Conservation (phyloP, 345 rosid genomes). For the Carallia pectinifolia region DNA sequence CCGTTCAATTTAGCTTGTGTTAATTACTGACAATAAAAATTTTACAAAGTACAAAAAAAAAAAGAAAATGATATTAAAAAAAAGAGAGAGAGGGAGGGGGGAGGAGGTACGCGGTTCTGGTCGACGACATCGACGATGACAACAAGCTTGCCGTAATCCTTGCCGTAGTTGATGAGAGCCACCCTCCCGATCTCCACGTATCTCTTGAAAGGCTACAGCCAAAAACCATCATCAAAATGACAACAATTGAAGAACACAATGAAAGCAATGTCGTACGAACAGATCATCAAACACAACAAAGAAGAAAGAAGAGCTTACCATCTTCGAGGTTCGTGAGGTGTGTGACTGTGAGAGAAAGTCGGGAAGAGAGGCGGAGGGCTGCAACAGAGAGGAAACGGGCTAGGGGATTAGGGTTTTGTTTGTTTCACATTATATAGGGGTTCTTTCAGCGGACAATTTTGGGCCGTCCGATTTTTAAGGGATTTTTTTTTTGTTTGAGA, state of each 20-base stretch:
- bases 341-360: no score
- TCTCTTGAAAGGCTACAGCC: slow-evolving; percentile 73
- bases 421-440: slow-evolving; percentile 11
- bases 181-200: slow-evolving; percentile 91
- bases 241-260: background rate
- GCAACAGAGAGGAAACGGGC: background rate
- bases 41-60: background rate
- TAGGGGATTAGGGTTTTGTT: slow-evolving; percentile 13
- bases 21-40: no score
- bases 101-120: slow-evolving; percentile 65
- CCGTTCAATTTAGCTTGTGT: background rate
- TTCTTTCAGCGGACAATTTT: background rate
- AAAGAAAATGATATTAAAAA: background rate
- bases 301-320: slow-evolving; percentile 24
- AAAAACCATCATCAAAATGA: background rate
- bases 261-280: background rate
- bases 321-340: slow-evolving; percentile 14
- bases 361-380: background rate
- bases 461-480: slow-evolving; percentile 21
- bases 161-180: slow-evolving; percentile 82
- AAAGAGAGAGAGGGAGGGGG: background rate
- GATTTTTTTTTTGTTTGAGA: no score
- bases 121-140: slow-evolving; percentile 88
- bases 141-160: slow-evolving; percentile 78
- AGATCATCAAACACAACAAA: background rate